Evolutionary conservation across 139 green algal genomes (phyloP).

Genomic region (Chlamydomonas applanata): DNA sequence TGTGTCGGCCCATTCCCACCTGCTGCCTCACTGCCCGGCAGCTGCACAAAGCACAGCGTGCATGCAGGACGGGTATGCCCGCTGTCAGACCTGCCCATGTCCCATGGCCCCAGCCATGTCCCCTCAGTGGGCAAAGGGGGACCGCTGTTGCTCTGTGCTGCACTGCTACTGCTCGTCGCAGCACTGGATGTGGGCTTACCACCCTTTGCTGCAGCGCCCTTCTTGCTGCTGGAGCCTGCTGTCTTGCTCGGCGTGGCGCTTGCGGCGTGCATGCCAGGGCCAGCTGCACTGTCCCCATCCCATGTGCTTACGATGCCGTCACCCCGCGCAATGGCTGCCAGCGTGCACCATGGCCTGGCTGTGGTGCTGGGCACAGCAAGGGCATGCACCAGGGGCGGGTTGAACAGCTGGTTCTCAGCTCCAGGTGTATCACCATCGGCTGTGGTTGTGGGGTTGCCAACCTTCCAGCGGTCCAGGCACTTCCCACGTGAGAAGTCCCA

Average conservation of each 20-base stretch:
- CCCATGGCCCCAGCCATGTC: neutral
- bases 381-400: constrained; percentile 64
- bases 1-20: neutral
- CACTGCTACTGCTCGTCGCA: neutral
- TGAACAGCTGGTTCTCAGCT: constrained; percentile 48
- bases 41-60: constrained; percentile 1
- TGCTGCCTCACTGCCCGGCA: neutral
- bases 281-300: constrained; percentile 4
- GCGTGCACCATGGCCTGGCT: constrained; percentile 2
- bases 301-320: neutral
- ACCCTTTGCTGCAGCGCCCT: neutral
- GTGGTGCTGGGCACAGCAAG: constrained; percentile 1
- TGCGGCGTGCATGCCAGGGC: neutral
- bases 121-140: neutral
- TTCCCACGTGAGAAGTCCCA: constrained; percentile 50
- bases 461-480: constrained; percentile 27
- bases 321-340: neutral
- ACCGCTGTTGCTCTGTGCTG: neutral
- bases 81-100: neutral
- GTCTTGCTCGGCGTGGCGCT: neutral
- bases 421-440: neutral
- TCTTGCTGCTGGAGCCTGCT: neutral
- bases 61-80: neutral
- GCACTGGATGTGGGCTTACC: neutral
- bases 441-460: constrained; percentile 1